Conservation (phyloP, 192 early-diverging fungal genomes). For the Coemansia erecta region DNA sequence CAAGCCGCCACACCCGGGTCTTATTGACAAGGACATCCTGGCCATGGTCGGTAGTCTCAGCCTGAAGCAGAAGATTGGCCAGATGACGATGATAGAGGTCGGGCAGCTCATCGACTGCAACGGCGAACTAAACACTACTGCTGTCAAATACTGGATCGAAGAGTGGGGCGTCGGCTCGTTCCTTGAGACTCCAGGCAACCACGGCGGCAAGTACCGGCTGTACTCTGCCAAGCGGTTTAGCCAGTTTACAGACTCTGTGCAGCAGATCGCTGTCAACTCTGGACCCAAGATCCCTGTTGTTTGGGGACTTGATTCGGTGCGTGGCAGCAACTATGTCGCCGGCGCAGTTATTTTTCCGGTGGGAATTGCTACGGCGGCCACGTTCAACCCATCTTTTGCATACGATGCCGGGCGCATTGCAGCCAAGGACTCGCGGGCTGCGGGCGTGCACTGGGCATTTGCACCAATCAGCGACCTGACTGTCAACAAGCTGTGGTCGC, state of each 20-base stretch:
- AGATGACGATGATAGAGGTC: constrained; percentile 65
- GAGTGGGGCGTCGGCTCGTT: constrained; percentile 62
- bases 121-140: constrained; percentile 54
- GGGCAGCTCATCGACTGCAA: constrained; percentile 56
- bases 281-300: constrained; percentile 57
- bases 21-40: constrained; percentile 55
- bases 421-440: constrained; percentile 63
- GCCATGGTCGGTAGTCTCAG: constrained; percentile 47
- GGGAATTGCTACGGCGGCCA: constrained; percentile 57
- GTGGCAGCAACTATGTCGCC: constrained; percentile 63
- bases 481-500: constrained; percentile 59
- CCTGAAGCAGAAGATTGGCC: constrained; percentile 60
- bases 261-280: constrained; percentile 52
- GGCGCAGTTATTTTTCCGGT: constrained; percentile 60
- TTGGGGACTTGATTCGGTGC: constrained; percentile 64
- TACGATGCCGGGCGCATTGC: constrained; percentile 59
- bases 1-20: not conserved
- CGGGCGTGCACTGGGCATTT: constrained; percentile 65
- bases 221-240: constrained; percentile 52
- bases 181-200: constrained; percentile 59
- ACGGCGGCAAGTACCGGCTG: constrained; percentile 49
- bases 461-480: constrained; percentile 58
- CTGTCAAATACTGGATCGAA: constrained; percentile 56
- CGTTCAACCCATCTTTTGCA: constrained; percentile 56
- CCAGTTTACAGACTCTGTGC: constrained; percentile 52